Conservation (phyloP, 805 yeast species). For the Saccharomyces cerevisiae region DNA sequence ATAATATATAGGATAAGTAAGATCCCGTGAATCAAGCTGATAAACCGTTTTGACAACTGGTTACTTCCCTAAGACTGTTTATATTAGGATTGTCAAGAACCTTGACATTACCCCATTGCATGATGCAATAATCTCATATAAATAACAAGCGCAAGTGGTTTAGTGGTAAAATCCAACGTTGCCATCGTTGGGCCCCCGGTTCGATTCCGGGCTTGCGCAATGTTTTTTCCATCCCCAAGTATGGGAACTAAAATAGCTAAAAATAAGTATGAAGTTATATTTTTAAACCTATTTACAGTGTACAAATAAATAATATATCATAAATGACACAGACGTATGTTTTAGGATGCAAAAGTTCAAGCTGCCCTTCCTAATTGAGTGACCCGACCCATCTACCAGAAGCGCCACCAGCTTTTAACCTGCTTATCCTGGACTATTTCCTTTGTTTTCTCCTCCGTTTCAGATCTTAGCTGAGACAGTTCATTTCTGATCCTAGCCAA, state of each 20-base stretch:
- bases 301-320: background rate
- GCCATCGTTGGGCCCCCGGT: background rate
- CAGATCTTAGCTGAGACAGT: conserved; percentile 34
- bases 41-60: no score
- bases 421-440: conserved; percentile 21
- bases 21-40: no score
- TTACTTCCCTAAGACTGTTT: no score
- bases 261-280: background rate
- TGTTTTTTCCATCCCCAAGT: background rate
- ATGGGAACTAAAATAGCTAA: background rate
- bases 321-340: background rate
- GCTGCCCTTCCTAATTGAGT: no score
- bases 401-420: conserved; percentile 30
- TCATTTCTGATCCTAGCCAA: conserved; percentile 31
- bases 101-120: no score
- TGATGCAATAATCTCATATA: no score
- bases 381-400: no score
- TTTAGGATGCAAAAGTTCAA: no score
- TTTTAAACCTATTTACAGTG: background rate
- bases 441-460: conserved; percentile 32
- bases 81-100: no score
- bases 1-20: no score
- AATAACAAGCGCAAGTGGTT: background rate
- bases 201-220: background rate
- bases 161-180: background rate